phyloP scores from a whole-genome alignment of 148 eudicot species.

The Heliamphora exappendiculata region DNA sequence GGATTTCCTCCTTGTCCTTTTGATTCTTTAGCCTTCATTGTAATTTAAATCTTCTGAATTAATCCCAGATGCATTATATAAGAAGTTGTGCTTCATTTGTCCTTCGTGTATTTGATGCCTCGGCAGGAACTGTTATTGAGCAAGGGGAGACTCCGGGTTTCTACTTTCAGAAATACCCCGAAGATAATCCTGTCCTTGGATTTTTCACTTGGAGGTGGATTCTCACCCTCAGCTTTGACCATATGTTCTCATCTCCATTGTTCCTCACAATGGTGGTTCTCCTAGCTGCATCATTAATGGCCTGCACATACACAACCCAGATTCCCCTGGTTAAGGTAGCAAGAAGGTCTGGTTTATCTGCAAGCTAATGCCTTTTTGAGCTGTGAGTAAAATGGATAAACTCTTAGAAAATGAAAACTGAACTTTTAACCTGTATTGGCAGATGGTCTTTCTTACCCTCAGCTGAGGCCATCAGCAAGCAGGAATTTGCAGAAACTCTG shows the following conservation, averaged over 20 bases:
- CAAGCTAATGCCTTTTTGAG: conserved; percentile 1
- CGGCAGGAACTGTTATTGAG: conserved; percentile 75
- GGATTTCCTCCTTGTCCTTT: not conserved
- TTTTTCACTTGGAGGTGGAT: conserved; percentile 93
- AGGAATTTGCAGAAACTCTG: conserved; percentile 67
- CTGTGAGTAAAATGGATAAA: not conserved
- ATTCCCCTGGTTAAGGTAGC: conserved; percentile 95
- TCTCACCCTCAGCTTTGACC: conserved; percentile 77
- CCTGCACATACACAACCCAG: conserved; percentile 95
- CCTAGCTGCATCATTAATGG: conserved; percentile 83
- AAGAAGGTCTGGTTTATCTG: conserved; percentile 52
- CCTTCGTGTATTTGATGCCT: conserved; percentile 4
- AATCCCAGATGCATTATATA: not conserved
- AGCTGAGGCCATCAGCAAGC: conserved; percentile 66
- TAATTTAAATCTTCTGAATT: not conserved
- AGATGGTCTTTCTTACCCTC: conserved; percentile 83
- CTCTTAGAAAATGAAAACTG: not conserved
- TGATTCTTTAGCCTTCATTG: not conserved
- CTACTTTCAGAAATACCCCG: conserved; percentile 74
- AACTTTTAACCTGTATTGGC: conserved; percentile 11
- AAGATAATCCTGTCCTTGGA: conserved; percentile 81
- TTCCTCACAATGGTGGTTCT: conserved; percentile 65
- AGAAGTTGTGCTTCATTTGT: not conserved
- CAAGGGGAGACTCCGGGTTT: conserved; percentile 87
- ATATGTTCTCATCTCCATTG: conserved; percentile 89